These are phyloP conservation scores for Elaphomyces granulatus DNA, from an alignment of 495 filamentous ascomycete species.

Conservation along the genomic window DNA sequence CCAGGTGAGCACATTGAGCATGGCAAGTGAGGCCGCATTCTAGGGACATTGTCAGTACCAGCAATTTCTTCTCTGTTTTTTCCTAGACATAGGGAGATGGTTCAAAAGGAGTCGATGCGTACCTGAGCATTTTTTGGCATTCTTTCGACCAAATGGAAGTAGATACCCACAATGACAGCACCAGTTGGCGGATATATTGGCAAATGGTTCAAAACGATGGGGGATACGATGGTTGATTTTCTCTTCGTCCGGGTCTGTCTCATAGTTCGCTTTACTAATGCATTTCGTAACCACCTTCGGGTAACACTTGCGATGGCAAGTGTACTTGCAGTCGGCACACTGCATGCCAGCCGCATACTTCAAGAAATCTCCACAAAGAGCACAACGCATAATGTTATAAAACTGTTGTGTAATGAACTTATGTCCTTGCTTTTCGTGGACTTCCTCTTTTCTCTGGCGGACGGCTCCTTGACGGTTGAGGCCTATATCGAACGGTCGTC, in stretches of 20 bases:
- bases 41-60: conserved; percentile 25
- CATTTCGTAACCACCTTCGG: conserved; percentile 97
- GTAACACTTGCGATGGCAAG: conserved; percentile 95
- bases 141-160: conserved; percentile 90
- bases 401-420: conserved; percentile 97
- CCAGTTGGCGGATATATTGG: conserved; percentile 97
- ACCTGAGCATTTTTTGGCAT: conserved; percentile 83
- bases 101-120: too few relatives aligned
- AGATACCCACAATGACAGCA: conserved; percentile 99
- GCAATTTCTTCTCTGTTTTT: too few relatives aligned
- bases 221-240: conserved; percentile 99
- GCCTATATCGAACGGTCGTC: conserved; percentile 67
- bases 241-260: conserved; percentile 95
- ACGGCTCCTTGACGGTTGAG: conserved; percentile 92
- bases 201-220: conserved; percentile 86
- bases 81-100: too few relatives aligned
- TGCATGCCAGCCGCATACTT: conserved; percentile 99
- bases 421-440: conserved; percentile 97
- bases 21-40: conserved; percentile 92
- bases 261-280: conserved; percentile 97
- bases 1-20: conserved; percentile 80
- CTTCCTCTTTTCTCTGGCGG: conserved; percentile 89
- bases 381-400: conserved; percentile 99
- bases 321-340: conserved; percentile 98
- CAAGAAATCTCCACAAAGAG: conserved; percentile 93